phyloP scores from a whole-genome alignment of 2,329 filamentous ascomycete species.

The Alternaria burnsii region DNA sequence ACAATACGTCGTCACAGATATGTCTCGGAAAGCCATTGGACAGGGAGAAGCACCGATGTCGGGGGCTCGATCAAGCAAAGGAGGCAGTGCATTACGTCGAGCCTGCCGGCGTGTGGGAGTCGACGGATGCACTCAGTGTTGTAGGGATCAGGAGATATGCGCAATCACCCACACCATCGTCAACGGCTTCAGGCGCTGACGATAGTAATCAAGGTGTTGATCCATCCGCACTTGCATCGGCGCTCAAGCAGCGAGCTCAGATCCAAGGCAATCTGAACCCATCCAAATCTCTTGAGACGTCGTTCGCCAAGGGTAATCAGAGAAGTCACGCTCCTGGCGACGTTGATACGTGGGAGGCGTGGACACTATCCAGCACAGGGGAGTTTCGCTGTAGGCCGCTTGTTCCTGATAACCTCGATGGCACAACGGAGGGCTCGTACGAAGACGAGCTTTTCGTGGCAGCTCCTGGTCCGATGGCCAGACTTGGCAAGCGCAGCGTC shows the following conservation, averaged over 20 bases:
- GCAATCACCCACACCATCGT: conserved; percentile 39
- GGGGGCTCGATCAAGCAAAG: conserved; percentile 52
- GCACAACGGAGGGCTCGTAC: conserved; percentile 17
- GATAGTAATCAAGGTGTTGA: conserved; percentile 23
- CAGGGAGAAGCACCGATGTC: conserved; percentile 42
- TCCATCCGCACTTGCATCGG: conserved; percentile 27
- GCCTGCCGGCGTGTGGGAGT: conserved; percentile 73
- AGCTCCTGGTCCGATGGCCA: conserved; percentile 69
- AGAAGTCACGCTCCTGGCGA: conserved; percentile 23
- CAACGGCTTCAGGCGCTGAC: conserved; percentile 38
- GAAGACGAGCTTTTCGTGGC: conserved; percentile 69
- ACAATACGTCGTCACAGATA: conserved; percentile 61
- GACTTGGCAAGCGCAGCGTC: conserved; percentile 70
- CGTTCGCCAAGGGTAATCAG: conserved; percentile 12
- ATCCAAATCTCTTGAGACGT: conserved; percentile 11
- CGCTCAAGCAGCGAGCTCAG: conserved; percentile 41
- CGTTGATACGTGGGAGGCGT: conserved; percentile 62
- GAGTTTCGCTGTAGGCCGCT: conserved; percentile 55
- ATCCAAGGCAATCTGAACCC: conserved; percentile 23
- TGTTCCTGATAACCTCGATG: conserved; percentile 26
- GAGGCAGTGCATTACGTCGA: conserved; percentile 63
- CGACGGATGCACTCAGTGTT: conserved; percentile 67
- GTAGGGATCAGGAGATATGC: conserved; percentile 67
- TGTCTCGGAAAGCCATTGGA: conserved; percentile 61
- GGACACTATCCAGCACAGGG: conserved; percentile 59